Percentiles rank a stretch among this genome's conserved stretches.
Conservation (phyloP, 1,284 basidiomycete genomes). For the Apiotrichum montevideense region DNA sequence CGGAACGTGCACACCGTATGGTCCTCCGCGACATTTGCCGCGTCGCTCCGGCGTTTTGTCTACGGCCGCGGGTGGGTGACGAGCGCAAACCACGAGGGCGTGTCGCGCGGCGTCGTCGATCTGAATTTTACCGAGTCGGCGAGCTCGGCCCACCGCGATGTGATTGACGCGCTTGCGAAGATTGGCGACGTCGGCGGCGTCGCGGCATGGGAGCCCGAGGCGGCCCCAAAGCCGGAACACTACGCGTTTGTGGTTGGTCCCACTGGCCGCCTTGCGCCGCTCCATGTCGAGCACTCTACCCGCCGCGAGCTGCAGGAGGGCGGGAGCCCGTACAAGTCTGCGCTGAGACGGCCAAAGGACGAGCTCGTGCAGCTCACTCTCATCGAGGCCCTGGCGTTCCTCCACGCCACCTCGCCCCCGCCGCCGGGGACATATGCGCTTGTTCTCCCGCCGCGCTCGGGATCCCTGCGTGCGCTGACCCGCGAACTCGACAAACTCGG, state of each 20-base stretch:
- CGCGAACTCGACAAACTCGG: constrained; percentile 18
- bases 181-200: constrained; percentile 7
- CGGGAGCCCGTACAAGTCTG: neutral
- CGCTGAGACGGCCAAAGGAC: neutral
- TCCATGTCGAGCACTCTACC: neutral
- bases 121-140: constrained; percentile 25
- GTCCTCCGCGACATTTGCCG: constrained; percentile 25
- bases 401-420: constrained; percentile 24
- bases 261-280: constrained; percentile 11
- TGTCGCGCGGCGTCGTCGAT: constrained; percentile 16
- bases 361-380: constrained; percentile 1
- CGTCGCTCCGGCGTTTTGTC: constrained; percentile 18
- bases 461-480: constrained; percentile 13
- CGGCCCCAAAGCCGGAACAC: constrained; percentile 15
- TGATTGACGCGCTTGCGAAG: constrained; percentile 11
- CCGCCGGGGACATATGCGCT: constrained; percentile 25
- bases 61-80: constrained; percentile 30
- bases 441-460: constrained; percentile 24
- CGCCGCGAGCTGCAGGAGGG: neutral
- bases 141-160: constrained; percentile 8
- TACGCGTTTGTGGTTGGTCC: constrained; percentile 21
- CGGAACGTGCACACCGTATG: constrained; percentile 27
- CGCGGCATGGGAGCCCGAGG: neutral
- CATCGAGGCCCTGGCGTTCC: constrained; percentile 26
- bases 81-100: neutral